Evolutionary conservation across 495 filamentous ascomycete species (phyloP).

Genomic region (Recurvomyces mirabilis): DNA sequence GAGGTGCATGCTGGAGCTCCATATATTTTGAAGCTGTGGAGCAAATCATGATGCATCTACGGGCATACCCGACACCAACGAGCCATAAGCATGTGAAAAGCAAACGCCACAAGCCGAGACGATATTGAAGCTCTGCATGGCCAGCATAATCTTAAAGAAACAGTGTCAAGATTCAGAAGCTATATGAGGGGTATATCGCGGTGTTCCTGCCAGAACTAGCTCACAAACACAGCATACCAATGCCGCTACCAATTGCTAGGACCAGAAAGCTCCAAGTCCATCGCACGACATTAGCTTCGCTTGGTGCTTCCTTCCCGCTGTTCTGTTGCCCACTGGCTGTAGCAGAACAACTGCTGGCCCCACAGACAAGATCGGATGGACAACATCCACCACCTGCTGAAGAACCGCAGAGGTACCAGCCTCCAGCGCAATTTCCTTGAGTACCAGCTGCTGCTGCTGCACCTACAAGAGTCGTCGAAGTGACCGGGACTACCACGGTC

Average conservation of each 20-base stretch:
- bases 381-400: conserved; percentile 64
- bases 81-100: too few relatives aligned
- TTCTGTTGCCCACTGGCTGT: conserved; percentile 40
- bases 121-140: background rate
- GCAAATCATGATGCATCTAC: too few relatives aligned
- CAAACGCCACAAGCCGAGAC: background rate
- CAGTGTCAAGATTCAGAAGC: too few relatives aligned
- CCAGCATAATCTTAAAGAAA: too few relatives aligned
- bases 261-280: conserved; percentile 17
- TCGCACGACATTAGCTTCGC: conserved; percentile 7
- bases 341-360: conserved; percentile 53
- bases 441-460: background rate
- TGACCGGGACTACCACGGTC: conserved; percentile 55
- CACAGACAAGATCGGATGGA: conserved; percentile 62
- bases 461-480: conserved; percentile 18
- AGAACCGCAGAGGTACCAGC: conserved; percentile 67
- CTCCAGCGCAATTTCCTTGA: conserved; percentile 49
- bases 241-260: conserved; percentile 7
- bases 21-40: too few relatives aligned
- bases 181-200: too few relatives aligned
- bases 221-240: too few relatives aligned
- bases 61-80: too few relatives aligned
- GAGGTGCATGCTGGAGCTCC: too few relatives aligned
- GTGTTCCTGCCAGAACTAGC: too few relatives aligned
- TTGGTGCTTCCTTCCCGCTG: conserved; percentile 49